Evolutionary conservation across 805 yeast species (phyloP).

Genomic region (Candida xyloterini): DNA sequence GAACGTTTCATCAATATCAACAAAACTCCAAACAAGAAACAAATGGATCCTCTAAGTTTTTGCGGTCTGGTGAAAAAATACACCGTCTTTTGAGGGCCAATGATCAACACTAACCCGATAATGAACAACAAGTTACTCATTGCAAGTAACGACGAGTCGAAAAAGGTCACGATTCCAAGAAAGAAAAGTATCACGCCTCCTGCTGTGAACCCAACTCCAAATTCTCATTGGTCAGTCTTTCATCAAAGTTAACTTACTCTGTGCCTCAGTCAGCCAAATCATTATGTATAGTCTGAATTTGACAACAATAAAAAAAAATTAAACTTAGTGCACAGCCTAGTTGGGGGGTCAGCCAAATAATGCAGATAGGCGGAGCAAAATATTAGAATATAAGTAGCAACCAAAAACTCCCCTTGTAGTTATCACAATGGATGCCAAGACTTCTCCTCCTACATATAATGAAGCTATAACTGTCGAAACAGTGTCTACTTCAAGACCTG

Average conservation of each 20-base stretch:
- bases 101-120: conserved; percentile 79
- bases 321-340: conserved; percentile 1
- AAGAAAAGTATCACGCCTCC: conserved; percentile 76
- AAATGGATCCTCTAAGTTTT: conserved; percentile 81
- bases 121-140: conserved; percentile 81
- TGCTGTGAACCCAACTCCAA: conserved; percentile 91
- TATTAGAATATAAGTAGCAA: too few species aligned
- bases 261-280: conserved; percentile 76
- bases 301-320: not conserved
- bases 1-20: conserved; percentile 74
- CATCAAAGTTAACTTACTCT: conserved; percentile 48
- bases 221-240: conserved; percentile 44
- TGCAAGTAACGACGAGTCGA: conserved; percentile 85
- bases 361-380: too few species aligned
- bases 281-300: conserved; percentile 23
- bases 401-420: not conserved
- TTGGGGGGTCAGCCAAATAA: too few species aligned
- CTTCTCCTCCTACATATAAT: not conserved
- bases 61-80: conserved; percentile 83
- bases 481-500: too few species aligned
- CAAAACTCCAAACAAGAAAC: conserved; percentile 71
- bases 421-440: not conserved
- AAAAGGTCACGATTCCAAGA: conserved; percentile 79
- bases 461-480: not conserved
- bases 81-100: conserved; percentile 82